These are phyloP conservation scores for Pseudonitzschia delicatissima DNA, from an alignment of 108 stramenopile species.

Conservation along the genomic window DNA sequence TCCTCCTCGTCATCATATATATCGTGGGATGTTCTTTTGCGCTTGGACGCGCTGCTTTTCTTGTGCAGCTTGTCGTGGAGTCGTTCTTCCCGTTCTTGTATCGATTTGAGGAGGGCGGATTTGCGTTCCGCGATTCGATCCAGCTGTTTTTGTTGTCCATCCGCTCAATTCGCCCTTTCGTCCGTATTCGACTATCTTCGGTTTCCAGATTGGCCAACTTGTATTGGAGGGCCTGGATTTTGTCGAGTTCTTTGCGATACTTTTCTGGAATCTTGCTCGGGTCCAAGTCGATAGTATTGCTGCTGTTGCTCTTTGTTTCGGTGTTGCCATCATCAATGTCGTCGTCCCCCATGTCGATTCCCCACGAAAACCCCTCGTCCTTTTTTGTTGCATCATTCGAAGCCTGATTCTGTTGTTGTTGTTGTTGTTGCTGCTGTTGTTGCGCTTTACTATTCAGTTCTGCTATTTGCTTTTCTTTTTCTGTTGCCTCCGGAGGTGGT, in stretches of 20 bases:
- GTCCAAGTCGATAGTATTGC: slow-evolving; percentile 20
- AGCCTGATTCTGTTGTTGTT: not conserved
- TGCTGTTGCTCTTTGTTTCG: slow-evolving; percentile 11
- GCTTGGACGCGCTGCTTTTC: not conserved
- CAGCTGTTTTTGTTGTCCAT: slow-evolving; percentile 68
- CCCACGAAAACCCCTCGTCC: slow-evolving; percentile 45
- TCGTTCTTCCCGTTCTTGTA: slow-evolving; percentile 40
- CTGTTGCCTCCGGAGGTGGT: not conserved
- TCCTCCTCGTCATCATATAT: slow-evolving; percentile 40
- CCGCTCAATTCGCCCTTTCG: slow-evolving; percentile 49
- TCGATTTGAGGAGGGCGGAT: slow-evolving; percentile 31
- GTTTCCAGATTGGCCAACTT: slow-evolving; percentile 62
- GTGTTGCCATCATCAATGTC: slow-evolving; percentile 5
- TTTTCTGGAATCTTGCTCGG: slow-evolving; percentile 41
- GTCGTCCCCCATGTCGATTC: slow-evolving; percentile 34
- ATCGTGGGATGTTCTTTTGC: not conserved
- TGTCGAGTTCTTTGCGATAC: slow-evolving; percentile 51
- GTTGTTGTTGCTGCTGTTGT: slow-evolving; percentile 19
- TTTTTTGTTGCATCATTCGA: not conserved
- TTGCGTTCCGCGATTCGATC: slow-evolving; percentile 48
- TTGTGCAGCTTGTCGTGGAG: slow-evolving; percentile 36
- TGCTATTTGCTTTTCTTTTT: slow-evolving; percentile 25
- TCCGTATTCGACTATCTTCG: slow-evolving; percentile 61
- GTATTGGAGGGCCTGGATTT: slow-evolving; percentile 41
- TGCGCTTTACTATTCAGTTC: slow-evolving; percentile 33